Conservation (phyloP, 176 grass and related monocot species). For the Phragmites australis region DNA sequence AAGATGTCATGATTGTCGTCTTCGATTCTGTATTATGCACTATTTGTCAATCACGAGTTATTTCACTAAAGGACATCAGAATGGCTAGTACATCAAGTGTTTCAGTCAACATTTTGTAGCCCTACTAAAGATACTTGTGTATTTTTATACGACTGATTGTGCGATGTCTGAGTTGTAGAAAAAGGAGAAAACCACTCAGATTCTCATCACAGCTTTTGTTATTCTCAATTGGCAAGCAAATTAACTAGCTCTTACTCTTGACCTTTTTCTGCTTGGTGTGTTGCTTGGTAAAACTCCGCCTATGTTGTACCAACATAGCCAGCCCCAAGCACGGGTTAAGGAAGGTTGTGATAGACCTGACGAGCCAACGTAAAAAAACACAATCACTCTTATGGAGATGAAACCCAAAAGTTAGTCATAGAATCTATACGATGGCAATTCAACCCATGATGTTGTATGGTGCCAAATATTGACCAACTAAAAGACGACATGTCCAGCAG, state of each 20-base stretch:
- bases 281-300: too few relatives aligned
- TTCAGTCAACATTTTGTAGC: neutral
- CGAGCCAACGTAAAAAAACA: too few relatives aligned
- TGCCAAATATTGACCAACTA: too few relatives aligned
- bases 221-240: neutral
- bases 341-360: too few relatives aligned
- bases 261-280: neutral
- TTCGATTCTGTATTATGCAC: neutral
- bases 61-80: neutral
- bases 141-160: neutral
- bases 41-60: neutral
- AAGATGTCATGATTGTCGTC: neutral
- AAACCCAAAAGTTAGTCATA: too few relatives aligned
- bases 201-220: neutral
- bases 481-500: too few relatives aligned
- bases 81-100: neutral
- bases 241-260: neutral
- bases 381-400: too few relatives aligned
- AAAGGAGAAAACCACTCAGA: neutral
- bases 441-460: too few relatives aligned
- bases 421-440: too few relatives aligned
- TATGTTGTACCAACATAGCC: too few relatives aligned
- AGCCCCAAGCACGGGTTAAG: too few relatives aligned
- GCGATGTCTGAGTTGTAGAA: neutral
- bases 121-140: neutral